Conservation (phyloP, 371 early-diverging fungal species). For the Mucor piriformis region DNA sequence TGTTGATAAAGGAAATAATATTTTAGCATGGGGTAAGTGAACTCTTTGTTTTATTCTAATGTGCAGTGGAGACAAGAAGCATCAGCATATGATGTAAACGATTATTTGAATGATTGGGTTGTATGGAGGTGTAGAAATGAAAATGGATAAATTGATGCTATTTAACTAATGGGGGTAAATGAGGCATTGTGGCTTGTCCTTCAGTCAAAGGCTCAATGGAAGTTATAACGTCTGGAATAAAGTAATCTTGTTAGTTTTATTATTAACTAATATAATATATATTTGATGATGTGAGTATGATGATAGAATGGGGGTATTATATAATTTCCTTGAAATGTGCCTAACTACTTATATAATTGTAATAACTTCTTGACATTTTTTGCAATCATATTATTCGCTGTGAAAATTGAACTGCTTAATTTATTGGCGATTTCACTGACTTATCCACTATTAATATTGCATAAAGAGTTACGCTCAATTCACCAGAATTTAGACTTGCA, state of each 20-base stretch:
- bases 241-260: slow-evolving; percentile 14
- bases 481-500: slow-evolving; percentile 12
- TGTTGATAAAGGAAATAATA: slow-evolving; percentile 10
- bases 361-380: slow-evolving; percentile 17
- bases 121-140: slow-evolving; percentile 6
- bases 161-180: slow-evolving; percentile 13
- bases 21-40: slow-evolving; percentile 9
- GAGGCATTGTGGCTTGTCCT: slow-evolving; percentile 15
- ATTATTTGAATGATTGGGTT: slow-evolving; percentile 9
- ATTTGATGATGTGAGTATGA: background rate
- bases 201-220: slow-evolving; percentile 12
- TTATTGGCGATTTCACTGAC: slow-evolving; percentile 18
- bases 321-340: slow-evolving; percentile 12
- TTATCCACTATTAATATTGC: slow-evolving; percentile 14
- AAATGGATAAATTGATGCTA: slow-evolving; percentile 9
- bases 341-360: slow-evolving; percentile 12
- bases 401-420: slow-evolving; percentile 18
- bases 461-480: slow-evolving; percentile 10
- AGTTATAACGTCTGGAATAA: slow-evolving; percentile 8
- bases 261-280: slow-evolving; percentile 12
- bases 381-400: slow-evolving; percentile 21
- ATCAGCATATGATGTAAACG: slow-evolving; percentile 5
- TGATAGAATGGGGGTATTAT: slow-evolving; percentile 7
- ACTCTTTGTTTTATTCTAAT: slow-evolving; percentile 6
- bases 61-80: slow-evolving; percentile 9